phyloP scores from a whole-genome alignment of 139 green algal species.

The Coelastrella sp. region DNA sequence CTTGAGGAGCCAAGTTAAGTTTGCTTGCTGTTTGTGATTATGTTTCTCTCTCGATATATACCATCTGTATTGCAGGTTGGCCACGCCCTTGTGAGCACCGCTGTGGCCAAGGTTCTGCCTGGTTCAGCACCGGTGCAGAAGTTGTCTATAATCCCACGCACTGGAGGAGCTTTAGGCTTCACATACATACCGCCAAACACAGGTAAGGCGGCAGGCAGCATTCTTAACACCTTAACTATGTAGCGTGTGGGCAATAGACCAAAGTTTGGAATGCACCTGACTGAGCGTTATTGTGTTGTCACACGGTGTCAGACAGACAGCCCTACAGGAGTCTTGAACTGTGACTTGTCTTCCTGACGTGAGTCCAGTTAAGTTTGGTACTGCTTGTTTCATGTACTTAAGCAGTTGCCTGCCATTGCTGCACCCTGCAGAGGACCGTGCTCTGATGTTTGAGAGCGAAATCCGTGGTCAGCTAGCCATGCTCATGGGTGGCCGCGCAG shows the following conservation, averaged over 20 bases:
- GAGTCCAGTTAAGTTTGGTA: too few species aligned
- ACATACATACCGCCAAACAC: constrained; percentile 72
- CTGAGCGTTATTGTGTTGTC: too few species aligned
- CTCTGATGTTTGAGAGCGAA: constrained; percentile 92
- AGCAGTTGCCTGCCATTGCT: not conserved
- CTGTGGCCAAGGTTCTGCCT: constrained; percentile 79
- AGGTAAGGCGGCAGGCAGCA: not conserved
- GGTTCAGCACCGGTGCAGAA: constrained; percentile 68
- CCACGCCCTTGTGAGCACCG: constrained; percentile 90
- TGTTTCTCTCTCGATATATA: too few species aligned
- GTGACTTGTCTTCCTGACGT: too few species aligned
- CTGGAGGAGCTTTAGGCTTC: constrained; percentile 88
- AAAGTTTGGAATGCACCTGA: too few species aligned
- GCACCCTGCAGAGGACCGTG: constrained; percentile 78
- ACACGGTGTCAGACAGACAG: too few species aligned
- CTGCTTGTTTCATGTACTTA: too few species aligned
- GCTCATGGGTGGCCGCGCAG: constrained; percentile 92
- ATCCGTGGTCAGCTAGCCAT: constrained; percentile 89
- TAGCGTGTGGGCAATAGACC: too few species aligned
- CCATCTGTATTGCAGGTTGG: constrained; percentile 65
- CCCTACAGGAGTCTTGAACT: too few species aligned
- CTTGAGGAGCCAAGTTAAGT: too few species aligned
- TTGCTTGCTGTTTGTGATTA: too few species aligned
- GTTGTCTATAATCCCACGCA: constrained; percentile 91
- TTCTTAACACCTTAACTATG: too few species aligned